Evolutionary conservation across 176 grass and related monocot genomes (phyloP), one percentile per base, ranked within the genome.

Genomic region (Bromus sterilis): DNA sequence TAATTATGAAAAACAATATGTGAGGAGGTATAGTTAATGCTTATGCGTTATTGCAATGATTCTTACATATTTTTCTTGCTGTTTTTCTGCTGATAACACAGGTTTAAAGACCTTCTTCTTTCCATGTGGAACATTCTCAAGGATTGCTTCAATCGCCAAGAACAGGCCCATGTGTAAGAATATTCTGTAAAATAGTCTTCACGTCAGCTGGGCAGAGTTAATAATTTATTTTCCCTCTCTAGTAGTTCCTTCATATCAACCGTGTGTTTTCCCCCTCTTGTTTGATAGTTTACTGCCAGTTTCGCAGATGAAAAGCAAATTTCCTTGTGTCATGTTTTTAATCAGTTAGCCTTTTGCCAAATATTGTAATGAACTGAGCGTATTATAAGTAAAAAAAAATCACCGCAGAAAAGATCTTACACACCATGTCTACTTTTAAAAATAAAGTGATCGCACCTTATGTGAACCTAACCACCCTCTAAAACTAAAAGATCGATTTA

Each of bases 61-160:
- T 84, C 14, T 86, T 85, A 62, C 55, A 11, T 56, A 61, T 75
- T 83, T 43, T 81, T 10, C 36, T 43, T 76, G 44, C 30, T 14
- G 4, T 76, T 30, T 61, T 21, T 76, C 59, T 73, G 1, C 39
- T 67, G 48, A 15, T 79, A 76, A 81, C 31, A 32, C 81, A 99
- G 96, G 96, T 89, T 34, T 99, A 23, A 93, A 78, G 73, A 99
- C 96, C 37, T 90, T 99, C 53, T 95, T 95, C 75, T 99, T 91
- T 78, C 96, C 96, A 26, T 99, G 93, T n/a, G 96, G 91, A 80
- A 99, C 96, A 35, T 95, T 99, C 76, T 93, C 96, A 32, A 91
- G 87, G 76, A 91, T 99, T 77, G 85, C 96, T 73, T 89, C 91
- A 66, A 75, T 95, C 2, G 85, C 93, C 33, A 95, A 95, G 64